A percentile compares a stretch with the other conserved stretches of the same genome.
These are phyloP conservation scores for Clavispora vitiphila DNA, from an alignment of 805 yeast species.

Conservation along the genomic window DNA sequence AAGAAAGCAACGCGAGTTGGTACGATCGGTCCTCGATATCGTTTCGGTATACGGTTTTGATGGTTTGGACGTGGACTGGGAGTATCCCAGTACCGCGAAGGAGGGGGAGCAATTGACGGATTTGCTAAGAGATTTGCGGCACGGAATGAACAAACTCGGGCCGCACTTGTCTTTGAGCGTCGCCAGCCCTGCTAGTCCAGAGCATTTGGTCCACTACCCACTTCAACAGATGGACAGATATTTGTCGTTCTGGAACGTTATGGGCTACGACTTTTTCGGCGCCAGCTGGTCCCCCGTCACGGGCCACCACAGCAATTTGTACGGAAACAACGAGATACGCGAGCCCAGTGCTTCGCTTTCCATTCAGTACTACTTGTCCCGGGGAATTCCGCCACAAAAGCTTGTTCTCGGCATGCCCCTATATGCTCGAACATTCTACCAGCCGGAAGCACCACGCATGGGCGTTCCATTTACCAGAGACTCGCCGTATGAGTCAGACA, in stretches of 20 bases:
- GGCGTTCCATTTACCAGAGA: slow-evolving; percentile 34
- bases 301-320: slow-evolving; percentile 68
- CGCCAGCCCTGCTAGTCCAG: slow-evolving; percentile 70
- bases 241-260: slow-evolving; percentile 73
- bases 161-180: slow-evolving; percentile 49
- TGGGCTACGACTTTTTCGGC: slow-evolving; percentile 89
- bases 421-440: slow-evolving; percentile 54
- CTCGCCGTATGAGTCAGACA: slow-evolving; percentile 21
- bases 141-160: slow-evolving; percentile 26
- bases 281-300: slow-evolving; percentile 56
- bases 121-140: slow-evolving; percentile 39
- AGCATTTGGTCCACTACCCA: slow-evolving; percentile 39
- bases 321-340: slow-evolving; percentile 36
- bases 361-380: slow-evolving; percentile 36
- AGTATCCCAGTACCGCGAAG: slow-evolving; percentile 54
- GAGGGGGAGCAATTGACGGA: slow-evolving; percentile 44
- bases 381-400: slow-evolving; percentile 45
- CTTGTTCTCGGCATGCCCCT: slow-evolving; percentile 81
- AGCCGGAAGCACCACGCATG: slow-evolving; percentile 31
- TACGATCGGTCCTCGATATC: slow-evolving; percentile 41
- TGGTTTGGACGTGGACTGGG: slow-evolving; percentile 96
- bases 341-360: slow-evolving; percentile 46
- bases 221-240: slow-evolving; percentile 52
- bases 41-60: slow-evolving; percentile 64
- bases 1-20: slow-evolving; percentile 39